Evolutionary conservation across 2,329 filamentous ascomycete genomes (phyloP).

Genomic region (Fusarium sp.): DNA sequence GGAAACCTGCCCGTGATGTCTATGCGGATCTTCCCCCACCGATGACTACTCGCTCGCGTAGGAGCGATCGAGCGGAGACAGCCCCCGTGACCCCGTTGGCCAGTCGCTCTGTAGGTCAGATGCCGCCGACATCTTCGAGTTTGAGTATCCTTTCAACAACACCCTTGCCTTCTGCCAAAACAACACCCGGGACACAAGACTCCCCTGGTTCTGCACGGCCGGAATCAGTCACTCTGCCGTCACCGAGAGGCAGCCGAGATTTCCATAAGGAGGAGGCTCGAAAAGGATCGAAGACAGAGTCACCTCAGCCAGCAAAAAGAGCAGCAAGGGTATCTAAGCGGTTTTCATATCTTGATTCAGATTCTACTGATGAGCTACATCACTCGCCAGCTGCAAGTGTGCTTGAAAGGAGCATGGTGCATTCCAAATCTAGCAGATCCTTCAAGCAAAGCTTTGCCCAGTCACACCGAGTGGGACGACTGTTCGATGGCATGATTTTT

Average conservation of each 20-base stretch:
- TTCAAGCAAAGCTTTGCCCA: slow-evolving; percentile 43
- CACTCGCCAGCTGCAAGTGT: slow-evolving; percentile 50
- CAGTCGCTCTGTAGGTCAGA: slow-evolving; percentile 13
- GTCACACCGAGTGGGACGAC: slow-evolving; percentile 38
- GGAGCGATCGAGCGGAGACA: slow-evolving; percentile 29
- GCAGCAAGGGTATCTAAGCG: slow-evolving; percentile 36
- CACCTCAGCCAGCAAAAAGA: slow-evolving; percentile 41
- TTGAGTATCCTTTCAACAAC: slow-evolving; percentile 54
- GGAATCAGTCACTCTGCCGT: slow-evolving; percentile 37
- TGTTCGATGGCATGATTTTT: slow-evolving; percentile 88
- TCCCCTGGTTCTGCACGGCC: slow-evolving; percentile 41
- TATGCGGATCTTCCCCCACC: slow-evolving; percentile 34
- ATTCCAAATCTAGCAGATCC: slow-evolving; percentile 41
- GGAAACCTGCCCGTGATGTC: slow-evolving; percentile 19
- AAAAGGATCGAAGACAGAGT: slow-evolving; percentile 38
- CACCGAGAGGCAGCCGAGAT: slow-evolving; percentile 34
- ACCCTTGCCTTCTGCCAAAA: slow-evolving; percentile 50
- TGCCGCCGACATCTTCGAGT: slow-evolving; percentile 47
- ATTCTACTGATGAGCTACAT: slow-evolving; percentile 61
- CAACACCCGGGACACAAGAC: slow-evolving; percentile 49
- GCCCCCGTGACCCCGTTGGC: slow-evolving; percentile 39
- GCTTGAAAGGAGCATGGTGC: slow-evolving; percentile 51
- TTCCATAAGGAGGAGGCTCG: slow-evolving; percentile 29
- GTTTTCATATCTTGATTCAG: slow-evolving; percentile 48
- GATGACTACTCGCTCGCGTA: slow-evolving; percentile 40